Base-by-base conservation (phyloP, 257 asterid genomes). In the Ophiorrhiza pumila region DNA sequence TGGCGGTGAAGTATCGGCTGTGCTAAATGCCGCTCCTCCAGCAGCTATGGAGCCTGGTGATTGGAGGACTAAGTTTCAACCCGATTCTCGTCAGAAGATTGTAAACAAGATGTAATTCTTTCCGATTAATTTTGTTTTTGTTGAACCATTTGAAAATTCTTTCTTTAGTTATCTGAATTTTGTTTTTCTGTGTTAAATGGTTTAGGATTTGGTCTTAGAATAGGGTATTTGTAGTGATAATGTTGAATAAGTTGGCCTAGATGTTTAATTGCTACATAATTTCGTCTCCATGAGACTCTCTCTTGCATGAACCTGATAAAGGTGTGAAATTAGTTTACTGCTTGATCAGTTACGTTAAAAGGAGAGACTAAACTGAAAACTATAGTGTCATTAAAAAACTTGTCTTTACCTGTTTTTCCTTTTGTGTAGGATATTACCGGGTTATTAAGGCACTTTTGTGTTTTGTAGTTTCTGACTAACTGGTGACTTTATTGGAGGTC, bases 1-100 rank as follows among this genome's bases (percentile, higher is more conserved):
- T 34, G 81, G 79, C 45, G 81, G 81, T 34, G 90, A 85, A 65
- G 88, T 81, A 22, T 80, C 70, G 71, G 79, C 83, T n/a, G n/a
- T n/a, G n/a, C n/a, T n/a, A n/a, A n/a, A n/a, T 29, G 78, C 50
- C 2, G 50, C 50, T 14, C 52, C 72, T 6, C 45, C 73, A 22
- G 50, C 72, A n/a, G 68, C 79, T 27, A 79, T 90, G 85, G 96
- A 87, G 39, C 76, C 83, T 47, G 88, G 78, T 52, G 94, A 88
- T 74, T 93, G 98, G 98, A 83, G 92, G 86, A 74, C 73, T 71
- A 94, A 84, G 77, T 86, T 93, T 15, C 90, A 81, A 45, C 80
- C 86, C 0, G 89, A 87, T 71, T 81, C 91, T 49, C 89, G 97
- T 49, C 87, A 86, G 66, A 84, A 88, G 83, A 88, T 88, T 60